Evolutionary conservation across 495 filamentous ascomycete genomes (phyloP), one percentile per base, ranked within the genome.

Genomic region (Penicilliopsis zonata): DNA sequence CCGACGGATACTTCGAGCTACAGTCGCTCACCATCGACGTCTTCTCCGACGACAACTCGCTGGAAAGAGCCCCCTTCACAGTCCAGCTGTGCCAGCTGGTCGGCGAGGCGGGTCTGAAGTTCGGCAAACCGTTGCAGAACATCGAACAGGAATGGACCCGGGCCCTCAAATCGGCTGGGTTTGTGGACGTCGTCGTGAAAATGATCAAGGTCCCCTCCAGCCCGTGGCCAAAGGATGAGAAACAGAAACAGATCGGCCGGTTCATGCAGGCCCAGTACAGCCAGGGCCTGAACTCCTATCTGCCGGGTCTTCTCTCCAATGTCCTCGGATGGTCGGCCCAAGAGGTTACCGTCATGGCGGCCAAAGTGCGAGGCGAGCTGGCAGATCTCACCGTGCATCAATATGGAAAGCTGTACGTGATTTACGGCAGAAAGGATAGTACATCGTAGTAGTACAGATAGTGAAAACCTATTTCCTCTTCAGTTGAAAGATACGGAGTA

Each of bases 301-400:
- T 50, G 18, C 65, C 67, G 30, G 63, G 60, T 15, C 43, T 73
- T 1, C 73, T 77, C 38, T 74, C 69, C 1, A 61, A 63, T 12
- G 55, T 66, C n/a, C 56, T 72, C 9, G 67, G 69, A 2, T 73
- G 69, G 63, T 60, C 32, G 9, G 53, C 35, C 5, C 58, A 59
- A 13, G 57, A 78, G 43, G 63, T 71, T 13, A 63, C 74, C 38
- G 59, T 59, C 6, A 56, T 77, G 35, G 53, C 71, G 3, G 65
- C 61, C 7, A 53, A 69, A 8, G 59, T 74, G 3, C 58, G 67
- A 22, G 58, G 57, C n/a, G 72, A 70, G 26, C 34, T 80, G 20
- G 47, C 59, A 24, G 66, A 76, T 40, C 45, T 54, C 3, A 55
- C 44, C 3, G 47, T 66, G 10, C 72, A 79, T 47, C 21, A 60